Evolutionary conservation across 176 grass and related monocot genomes (phyloP), one percentile per base, ranked within the genome.

Genomic region (Eleusine indica): DNA sequence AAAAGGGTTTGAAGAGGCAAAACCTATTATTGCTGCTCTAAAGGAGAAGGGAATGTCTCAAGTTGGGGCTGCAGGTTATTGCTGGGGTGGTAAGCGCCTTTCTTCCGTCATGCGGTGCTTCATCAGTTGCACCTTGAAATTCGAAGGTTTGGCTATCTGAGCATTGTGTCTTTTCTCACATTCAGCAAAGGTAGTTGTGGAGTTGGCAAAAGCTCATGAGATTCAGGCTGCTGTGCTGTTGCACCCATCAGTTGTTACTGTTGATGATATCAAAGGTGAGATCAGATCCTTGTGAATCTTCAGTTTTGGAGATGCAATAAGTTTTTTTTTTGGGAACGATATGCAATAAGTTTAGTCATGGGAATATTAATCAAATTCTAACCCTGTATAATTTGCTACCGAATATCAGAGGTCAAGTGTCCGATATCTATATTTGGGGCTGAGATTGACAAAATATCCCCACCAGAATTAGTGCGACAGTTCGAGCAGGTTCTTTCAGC

Each of bases 61-160:
- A 30, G 61, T 97, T 74, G 94, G 94, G 21, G 92, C 94, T 86
- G 88, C 81, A 80, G 92, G 94, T 7, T 97, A 91, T 91, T 94
- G 94, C 81, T 94, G 94, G 94, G 90, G 94, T 77, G 94, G 94
- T 97, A 78, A 87, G 92, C 71, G 16, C 30, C 39, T 18, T 35
- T 68, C n/a, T 81, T 81, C 16, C 18, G n/a, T 10, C 18, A 5
- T 7, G 15, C 43, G 3, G 22, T 35, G 5, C 7, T 69, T 58
- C 37, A 38, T 78, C 35, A 66, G 21, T 60, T 54, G 44, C 8
- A 71, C 71, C 25, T 64, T 16, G 15, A 60, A 57, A 66, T 61
- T 29, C 47, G 25, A 60, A 82, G 9, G 51, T 53, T 86, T 46
- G 66, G 37, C 9, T 9, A 6, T 39, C 35, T 90, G 51, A 13